Evolutionary conservation across 1,139 yeast genomes (phyloP), one percentile per base, ranked within the genome.

Genomic region (Lodderomyces jiufengensis): DNA sequence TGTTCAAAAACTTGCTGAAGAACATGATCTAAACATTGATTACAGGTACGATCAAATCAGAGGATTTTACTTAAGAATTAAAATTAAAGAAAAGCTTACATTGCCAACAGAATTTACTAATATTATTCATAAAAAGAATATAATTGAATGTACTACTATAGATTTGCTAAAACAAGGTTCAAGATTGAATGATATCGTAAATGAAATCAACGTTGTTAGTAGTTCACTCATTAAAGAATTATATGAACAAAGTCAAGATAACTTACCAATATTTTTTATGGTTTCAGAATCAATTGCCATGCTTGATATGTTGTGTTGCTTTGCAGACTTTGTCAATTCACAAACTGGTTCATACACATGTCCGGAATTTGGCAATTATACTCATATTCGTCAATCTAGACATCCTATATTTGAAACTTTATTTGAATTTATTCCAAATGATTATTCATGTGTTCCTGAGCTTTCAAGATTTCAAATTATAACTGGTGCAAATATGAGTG

Each of bases 401-500:
- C 73, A 71, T 50, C 76, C 76, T 1, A 49, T 70, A 2, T 37
- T 69, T 9, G 72, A 66, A 36, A 28, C 33, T 1, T 45, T 47
- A 5, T 39, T 56, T 5, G 40, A 46, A 12, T 66, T 59, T 43
- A 49, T 69, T 9, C 51, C 71, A 0, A 71, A 72, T 45, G 68
- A 67, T 42, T 55, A 65, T 2, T 54, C 57, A 2, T 55, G 63
- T 4, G 47, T 57, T 5, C 44, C 48, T 7, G 61, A 56, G 12
- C 52, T 60, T 4, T 67, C 75, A 3, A 47, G 66, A 20, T 47
- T 71, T 23, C 73, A 69, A 39, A 55, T 71, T 0, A 55, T 71
- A 1, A 69, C 76, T 0, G 76, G 76, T 0, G 63, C 69, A 14
- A 71, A 72, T 32, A 72, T 73, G 77, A 76, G 78, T 30, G 80